Evolutionary conservation across 805 yeast species (phyloP), one percentile per base, ranked within the genome.

Genomic region (Maudiozyma bulderi): DNA sequence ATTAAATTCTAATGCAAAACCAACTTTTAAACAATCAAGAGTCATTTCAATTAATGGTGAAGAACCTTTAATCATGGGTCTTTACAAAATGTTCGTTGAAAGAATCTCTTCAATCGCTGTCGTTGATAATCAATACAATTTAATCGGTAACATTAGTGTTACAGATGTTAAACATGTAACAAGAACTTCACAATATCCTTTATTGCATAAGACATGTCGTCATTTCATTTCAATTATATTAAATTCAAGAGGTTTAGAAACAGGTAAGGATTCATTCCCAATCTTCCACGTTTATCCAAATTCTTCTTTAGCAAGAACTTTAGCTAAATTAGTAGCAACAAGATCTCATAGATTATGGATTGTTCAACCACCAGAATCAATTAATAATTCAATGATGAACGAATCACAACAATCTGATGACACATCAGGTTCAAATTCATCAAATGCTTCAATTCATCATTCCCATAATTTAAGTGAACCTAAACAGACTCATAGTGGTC

Each of bases 301-400:
- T 40, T 80, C 95, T 8, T 82, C 93, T 0, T 73, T 93, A 46
- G 95, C 88, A 34, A 78, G 96, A 65, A 88, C 95, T 8, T 77
- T 93, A 60, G 98, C 98, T 34, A 91, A 93, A 65, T 73, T 91
- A 57, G 98, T 91, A 11, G 98, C 99, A 6, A 91, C 99, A 1
- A 83, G 84, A 65, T 80, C 96, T 2, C 99, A 91, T 69, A 77
- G 99, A 64, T 69, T 86, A 49, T 85, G 93, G 93, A 80, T 86
- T 44, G 90, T 84, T 15, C 85, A 81, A 55, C 83, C 81, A 9
- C 71, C 62, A 14, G 61, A 63, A 46, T 57, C 70, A 59, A 59
- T 73, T 70, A 9, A 68, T 26, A 65, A 65, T 10, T 14, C 54
- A 1, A 20, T 20, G 26, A 20, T 20, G 26, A 20, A 20, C 26